Evolutionary conservation across 1,284 basidiomycete genomes (phyloP), one percentile per base, ranked within the genome.

Genomic region (Moniliella sp.): DNA sequence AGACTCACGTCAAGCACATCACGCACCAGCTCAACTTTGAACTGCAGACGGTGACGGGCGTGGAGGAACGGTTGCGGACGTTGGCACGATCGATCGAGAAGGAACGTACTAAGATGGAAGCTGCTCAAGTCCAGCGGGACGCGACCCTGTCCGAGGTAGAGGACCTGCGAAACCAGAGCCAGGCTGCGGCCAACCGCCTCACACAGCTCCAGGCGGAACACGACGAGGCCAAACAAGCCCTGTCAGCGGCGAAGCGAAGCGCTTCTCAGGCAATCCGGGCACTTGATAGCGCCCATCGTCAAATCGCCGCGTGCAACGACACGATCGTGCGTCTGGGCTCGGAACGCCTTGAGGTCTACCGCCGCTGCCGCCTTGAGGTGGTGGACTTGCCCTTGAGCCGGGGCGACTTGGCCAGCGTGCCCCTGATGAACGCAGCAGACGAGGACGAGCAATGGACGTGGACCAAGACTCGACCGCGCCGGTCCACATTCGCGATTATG

Each of bases 341-440:
- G 12, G 84, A 94, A 49, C 69, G 91, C 15, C 79, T 82, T 12
- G 67, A 74, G 0, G 72, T 83, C 34, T 97, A 91, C 60, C 72
- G 86, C 13, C 77, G 78, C 50, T 94, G 88, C 63, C 74, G 83
- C 40, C 67, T 99, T 21, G 91, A 99, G 50, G 84, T 91, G 52
- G 78, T 97, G 46, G 69, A 72, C 28, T 62, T 97, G 15, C 86
- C 86, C 0, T 64, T 97, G 7, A 44, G 69, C 9, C 60, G 69
- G 38, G 91, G 88, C 4, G 71, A 72, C 45, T 64, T 97, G 33
- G 75, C 71, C 53, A 72, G 79, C 42, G 82, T 97, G 0, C 80
- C 86, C 0, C 78, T 97, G 69, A 84, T 94, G 53, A 84, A 91
- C 69, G 81, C 78, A 39, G 26, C 45, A 25, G n/a, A 9, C n/a